These are phyloP conservation scores for Pisolithus albus DNA, from an alignment of 768 basidiomycete species.

Conservation along the genomic window DNA sequence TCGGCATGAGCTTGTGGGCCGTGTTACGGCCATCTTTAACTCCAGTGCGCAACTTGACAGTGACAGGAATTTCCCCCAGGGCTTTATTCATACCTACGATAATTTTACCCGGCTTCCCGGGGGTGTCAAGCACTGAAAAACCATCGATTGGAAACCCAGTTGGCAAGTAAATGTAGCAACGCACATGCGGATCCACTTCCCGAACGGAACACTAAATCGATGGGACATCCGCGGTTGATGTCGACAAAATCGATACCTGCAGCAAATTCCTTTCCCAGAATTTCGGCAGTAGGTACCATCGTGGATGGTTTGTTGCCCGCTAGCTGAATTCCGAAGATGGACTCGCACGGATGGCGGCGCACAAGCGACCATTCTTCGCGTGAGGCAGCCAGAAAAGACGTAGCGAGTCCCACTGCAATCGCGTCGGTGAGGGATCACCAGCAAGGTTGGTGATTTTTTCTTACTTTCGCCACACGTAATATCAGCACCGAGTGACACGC, in stretches of 20 bases:
- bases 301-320: constrained; percentile 81
- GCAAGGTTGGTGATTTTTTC: constrained; percentile 12
- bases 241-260: constrained; percentile 84
- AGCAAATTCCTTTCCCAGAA: constrained; percentile 62
- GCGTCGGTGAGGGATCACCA: neutral
- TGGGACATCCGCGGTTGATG: constrained; percentile 95
- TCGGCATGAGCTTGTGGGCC: constrained; percentile 86
- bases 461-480: constrained; percentile 93
- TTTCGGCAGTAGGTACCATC: constrained; percentile 76
- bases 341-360: constrained; percentile 80
- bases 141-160: neutral
- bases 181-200: constrained; percentile 86
- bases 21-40: constrained; percentile 84
- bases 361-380: constrained; percentile 95
- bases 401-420: constrained; percentile 81
- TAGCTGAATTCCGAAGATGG: constrained; percentile 85
- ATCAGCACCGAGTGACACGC: constrained; percentile 80
- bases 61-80: constrained; percentile 86
- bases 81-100: constrained; percentile 87
- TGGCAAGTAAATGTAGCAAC: constrained; percentile 24
- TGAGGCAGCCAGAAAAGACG: constrained; percentile 80
- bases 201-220: constrained; percentile 88
- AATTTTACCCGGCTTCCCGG: constrained; percentile 78
- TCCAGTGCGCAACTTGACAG: constrained; percentile 87
- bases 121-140: constrained; percentile 68